Base-by-base conservation (phyloP, 176 grass and related monocot species). In the Hsuehochloa calcarea region DNA sequence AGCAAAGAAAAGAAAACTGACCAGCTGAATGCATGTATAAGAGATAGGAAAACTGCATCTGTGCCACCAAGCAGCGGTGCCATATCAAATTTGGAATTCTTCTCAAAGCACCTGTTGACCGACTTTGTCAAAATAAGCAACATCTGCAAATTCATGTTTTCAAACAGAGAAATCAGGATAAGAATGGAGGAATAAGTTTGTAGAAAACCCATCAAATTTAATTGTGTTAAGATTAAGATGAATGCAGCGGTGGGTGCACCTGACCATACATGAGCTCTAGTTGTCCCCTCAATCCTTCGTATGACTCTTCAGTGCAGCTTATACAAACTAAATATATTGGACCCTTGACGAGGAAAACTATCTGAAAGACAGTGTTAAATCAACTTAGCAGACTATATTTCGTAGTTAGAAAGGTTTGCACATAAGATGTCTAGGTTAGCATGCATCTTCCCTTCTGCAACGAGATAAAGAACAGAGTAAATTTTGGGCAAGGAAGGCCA, bases 301-400 rank as follows among this genome's bases (percentile, higher is more conserved):
- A 87, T 26, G 91, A 89, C 84, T 99, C 96, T 84, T 99, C 93
- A 5, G 93, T 96, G 86, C 90, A 96, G 83, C 93, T 99, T 84
- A 99, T 99, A 87, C 97, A 99, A 37, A 92, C 92, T 68, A 99
- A 91, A 88, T 99, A 99, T 61, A 99, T 94, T 39, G 97, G 97
- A 38, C 93, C 97, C 91, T 99, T 99, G 34, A 96, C 90, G 84
- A 99, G 86, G 87, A 99, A 99, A 91, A 99, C 82, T 78, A 99
- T 91, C 97, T 99, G 90, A 84, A 86, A 85, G 71, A 83, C 15
- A 67, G 52, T 17, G 43, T 35, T 75, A 82, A 75, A 79, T 37
- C 29, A 84, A 88, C 34, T 68, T 59, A 85, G 80, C 70, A 71
- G 22, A 70, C 4, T 37, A 52, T 54, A 78, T 2, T 34, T 49